Evolutionary conservation across 2,329 filamentous ascomycete genomes (phyloP).

Genomic region (Alternaria consortialis): DNA sequence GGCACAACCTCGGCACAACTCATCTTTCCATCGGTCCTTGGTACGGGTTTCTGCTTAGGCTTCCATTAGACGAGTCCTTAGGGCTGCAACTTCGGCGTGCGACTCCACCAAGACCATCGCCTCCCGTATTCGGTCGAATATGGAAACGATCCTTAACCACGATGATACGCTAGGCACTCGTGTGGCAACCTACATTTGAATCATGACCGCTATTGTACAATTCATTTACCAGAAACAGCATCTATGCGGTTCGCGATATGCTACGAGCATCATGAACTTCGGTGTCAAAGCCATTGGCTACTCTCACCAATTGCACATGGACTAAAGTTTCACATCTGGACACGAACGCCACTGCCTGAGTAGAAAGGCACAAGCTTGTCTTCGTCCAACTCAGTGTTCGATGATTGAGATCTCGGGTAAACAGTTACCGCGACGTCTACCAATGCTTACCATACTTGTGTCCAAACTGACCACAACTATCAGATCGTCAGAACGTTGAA

Average conservation of each 20-base stretch:
- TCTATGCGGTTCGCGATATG: background rate
- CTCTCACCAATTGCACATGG: background rate
- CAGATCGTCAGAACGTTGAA: too few relatives aligned
- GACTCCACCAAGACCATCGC: background rate
- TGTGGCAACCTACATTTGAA: background rate
- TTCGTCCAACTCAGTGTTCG: too few relatives aligned
- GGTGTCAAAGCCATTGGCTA: background rate
- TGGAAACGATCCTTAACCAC: background rate
- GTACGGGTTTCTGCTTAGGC: background rate
- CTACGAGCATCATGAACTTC: background rate
- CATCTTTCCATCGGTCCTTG: background rate
- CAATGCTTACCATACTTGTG: too few relatives aligned
- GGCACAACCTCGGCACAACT: constrained; percentile 2
- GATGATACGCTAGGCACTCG: background rate
- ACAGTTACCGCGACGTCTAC: too few relatives aligned
- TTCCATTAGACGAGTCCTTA: background rate
- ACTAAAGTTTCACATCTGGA: background rate
- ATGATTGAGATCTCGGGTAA: too few relatives aligned
- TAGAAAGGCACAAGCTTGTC: too few relatives aligned
- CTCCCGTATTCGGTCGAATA: background rate
- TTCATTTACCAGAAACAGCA: background rate
- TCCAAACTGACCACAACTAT: too few relatives aligned
- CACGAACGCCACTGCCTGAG: too few relatives aligned
- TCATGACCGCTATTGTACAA: background rate
- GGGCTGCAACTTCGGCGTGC: background rate